phyloP scores from a whole-genome alignment of 768 basidiomycete species.

The Leccinum boreale region DNA sequence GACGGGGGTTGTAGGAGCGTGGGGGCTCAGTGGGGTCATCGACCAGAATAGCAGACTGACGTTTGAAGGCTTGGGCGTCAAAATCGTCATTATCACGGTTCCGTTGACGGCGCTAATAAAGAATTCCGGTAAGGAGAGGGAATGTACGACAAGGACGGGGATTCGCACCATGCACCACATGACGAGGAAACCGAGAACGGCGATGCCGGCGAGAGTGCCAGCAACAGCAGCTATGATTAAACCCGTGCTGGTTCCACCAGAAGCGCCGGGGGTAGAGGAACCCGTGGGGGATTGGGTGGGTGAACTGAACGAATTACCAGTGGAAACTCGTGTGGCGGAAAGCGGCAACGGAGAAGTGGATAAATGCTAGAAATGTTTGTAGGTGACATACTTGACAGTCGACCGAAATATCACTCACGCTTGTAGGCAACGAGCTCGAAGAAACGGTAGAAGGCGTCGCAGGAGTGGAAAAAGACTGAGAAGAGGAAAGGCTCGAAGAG shows the following conservation, averaged over 20 bases:
- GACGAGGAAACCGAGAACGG: slow-evolving; percentile 37
- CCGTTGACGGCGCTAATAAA: slow-evolving; percentile 41
- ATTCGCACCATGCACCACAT: slow-evolving; percentile 46
- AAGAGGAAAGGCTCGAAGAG: slow-evolving; percentile 1
- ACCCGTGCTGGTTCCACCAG: slow-evolving; percentile 32
- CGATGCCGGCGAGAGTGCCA: slow-evolving; percentile 44
- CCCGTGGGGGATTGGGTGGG: slow-evolving; percentile 10
- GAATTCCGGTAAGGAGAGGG: slow-evolving; percentile 5
- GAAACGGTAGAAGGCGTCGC: slow-evolving; percentile 4
- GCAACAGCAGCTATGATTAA: slow-evolving; percentile 41
- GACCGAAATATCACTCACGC: slow-evolving; percentile 18
- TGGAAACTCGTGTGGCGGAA: not conserved
- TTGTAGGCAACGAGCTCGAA: not conserved
- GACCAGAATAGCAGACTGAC: slow-evolving; percentile 58
- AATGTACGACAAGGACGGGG: not conserved
- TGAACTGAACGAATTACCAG: not conserved
- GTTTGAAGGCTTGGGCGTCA: slow-evolving; percentile 56
- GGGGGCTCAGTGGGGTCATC: slow-evolving; percentile 46
- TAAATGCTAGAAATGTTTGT: not conserved
- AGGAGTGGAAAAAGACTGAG: slow-evolving; percentile 5
- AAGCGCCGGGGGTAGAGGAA: slow-evolving; percentile 33
- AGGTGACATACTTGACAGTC: not conserved
- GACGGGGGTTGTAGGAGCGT: slow-evolving; percentile 48
- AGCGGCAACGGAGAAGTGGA: not conserved
- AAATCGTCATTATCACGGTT: slow-evolving; percentile 42